Evolutionary conservation across 2,329 filamentous ascomycete species (phyloP), one percentile per base, ranked within the genome.

Genomic region (Beauveria medogensis): DNA sequence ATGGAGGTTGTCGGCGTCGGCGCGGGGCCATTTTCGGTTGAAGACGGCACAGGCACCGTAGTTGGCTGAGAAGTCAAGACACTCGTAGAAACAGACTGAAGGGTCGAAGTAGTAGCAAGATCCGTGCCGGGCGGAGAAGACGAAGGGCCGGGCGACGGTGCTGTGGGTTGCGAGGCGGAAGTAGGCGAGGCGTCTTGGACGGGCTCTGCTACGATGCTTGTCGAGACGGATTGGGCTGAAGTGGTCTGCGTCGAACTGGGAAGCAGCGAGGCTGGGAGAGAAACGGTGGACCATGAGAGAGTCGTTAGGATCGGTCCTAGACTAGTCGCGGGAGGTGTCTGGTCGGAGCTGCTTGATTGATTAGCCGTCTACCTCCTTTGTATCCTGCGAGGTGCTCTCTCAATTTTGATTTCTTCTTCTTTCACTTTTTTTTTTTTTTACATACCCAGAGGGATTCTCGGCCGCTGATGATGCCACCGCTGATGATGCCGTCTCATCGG

Each of bases 341-440:
- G 28, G 22, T 8, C 26, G 34, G 37, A 28, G 65, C 66, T 40
- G 60, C 66, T 64, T 67, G 24, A 22, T 9, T 16, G 3, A 37
- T 50, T 16, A 14, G 46, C 46, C 22, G 22, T 26, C 24, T 50
- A 18, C 14, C n/a, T 50, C 2, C 1, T 30, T 14, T 3, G 43
- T 10, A 34, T 28, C 18, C 9, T 9, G 20, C 37, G 5, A 22
- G 46, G 34, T 37, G 20, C 26, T 30, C 7, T 9, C 9, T 12
- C 10, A 4, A 34, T 34, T 16, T 30, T 14, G 14, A n/a, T 30
- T 50, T 6, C 20, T 48, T 43, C 6, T 20, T 20, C 18, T 20
- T 20, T 5, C n/a, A 20, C 18, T 43, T 43, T 18, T 20, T 5
- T 43, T 18, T 20, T 5, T 10, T 43, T 2, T 37, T 30, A 54